Conservation (phyloP, 148 eudicot species). For the Nepenthes mirabilis region DNA sequence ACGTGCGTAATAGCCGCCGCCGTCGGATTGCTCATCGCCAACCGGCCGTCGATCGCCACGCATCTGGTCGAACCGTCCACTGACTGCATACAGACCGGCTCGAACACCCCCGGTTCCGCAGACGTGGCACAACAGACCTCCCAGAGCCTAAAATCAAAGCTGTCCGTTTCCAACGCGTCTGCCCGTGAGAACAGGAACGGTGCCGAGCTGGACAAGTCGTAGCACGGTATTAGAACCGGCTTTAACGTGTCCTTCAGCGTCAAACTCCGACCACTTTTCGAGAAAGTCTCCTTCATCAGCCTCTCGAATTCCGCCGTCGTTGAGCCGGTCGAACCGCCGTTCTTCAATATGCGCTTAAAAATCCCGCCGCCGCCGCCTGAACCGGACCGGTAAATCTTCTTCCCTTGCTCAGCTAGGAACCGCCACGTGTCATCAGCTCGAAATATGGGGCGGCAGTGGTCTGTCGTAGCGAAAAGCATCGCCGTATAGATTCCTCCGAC, state of each 20-base stretch:
- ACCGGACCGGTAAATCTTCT: constrained; percentile 27
- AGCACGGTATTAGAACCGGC: constrained; percentile 86
- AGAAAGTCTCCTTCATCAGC: constrained; percentile 43
- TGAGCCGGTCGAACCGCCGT: constrained; percentile 12
- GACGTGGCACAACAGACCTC: constrained; percentile 84
- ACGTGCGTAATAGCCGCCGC: constrained; percentile 95
- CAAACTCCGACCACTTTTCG: constrained; percentile 21
- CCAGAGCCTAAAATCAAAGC: constrained; percentile 65
- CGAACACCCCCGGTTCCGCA: constrained; percentile 56
- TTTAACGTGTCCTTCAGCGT: constrained; percentile 71
- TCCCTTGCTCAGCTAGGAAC: constrained; percentile 57
- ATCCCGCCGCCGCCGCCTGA: constrained; percentile 5
- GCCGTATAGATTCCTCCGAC: constrained; percentile 73
- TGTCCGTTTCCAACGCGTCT: constrained; percentile 68
- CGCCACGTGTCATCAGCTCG: constrained; percentile 87
- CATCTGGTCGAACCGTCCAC: constrained; percentile 53
- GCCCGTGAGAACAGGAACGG: constrained; percentile 81
- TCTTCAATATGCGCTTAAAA: constrained; percentile 18
- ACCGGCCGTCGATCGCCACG: constrained; percentile 65
- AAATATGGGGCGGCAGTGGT: constrained; percentile 43
- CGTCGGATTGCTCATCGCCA: constrained; percentile 75
- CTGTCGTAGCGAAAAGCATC: constrained; percentile 60
- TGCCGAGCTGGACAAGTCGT: constrained; percentile 63
- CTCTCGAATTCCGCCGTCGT: constrained; percentile 31
- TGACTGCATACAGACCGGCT: constrained; percentile 53